These are phyloP conservation scores for Artomyces pyxidatus DNA, from an alignment of 768 basidiomycete species.

Conservation along the genomic window DNA sequence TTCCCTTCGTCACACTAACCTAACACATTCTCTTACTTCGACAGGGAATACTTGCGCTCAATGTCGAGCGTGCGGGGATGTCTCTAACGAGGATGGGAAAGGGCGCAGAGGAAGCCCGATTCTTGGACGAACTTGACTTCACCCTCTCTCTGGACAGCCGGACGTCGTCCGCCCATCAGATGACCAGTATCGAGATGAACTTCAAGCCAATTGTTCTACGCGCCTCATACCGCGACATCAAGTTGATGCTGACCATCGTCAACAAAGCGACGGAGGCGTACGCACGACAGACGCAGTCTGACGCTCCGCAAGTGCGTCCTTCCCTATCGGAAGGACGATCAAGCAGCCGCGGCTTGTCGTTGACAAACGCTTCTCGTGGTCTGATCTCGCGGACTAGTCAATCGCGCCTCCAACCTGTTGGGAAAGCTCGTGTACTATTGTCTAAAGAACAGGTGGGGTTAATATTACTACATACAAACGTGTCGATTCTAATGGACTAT, in stretches of 20 bases:
- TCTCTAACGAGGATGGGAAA: constrained; percentile 85
- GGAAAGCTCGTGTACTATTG: constrained; percentile 41
- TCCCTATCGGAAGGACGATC: constrained; percentile 6
- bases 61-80: constrained; percentile 82
- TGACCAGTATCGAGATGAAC: constrained; percentile 77
- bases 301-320: constrained; percentile 14
- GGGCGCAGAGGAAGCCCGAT: constrained; percentile 74
- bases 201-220: constrained; percentile 83
- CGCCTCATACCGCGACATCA: constrained; percentile 92
- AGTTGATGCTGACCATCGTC: constrained; percentile 76
- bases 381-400: neutral
- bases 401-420: constrained; percentile 15
- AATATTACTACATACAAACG: neutral
- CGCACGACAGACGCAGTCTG: constrained; percentile 24
- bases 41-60: constrained; percentile 77
- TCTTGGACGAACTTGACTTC: constrained; percentile 88
- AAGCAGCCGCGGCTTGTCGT: neutral
- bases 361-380: no score
- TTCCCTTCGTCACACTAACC: neutral
- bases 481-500: neutral
- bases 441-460: constrained; percentile 71
- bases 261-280: constrained; percentile 86
- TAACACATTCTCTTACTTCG: neutral
- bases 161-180: constrained; percentile 57
- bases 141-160: constrained; percentile 83